Conservation (phyloP, 306 rosid species). For the Cicer pinnatifidum region DNA sequence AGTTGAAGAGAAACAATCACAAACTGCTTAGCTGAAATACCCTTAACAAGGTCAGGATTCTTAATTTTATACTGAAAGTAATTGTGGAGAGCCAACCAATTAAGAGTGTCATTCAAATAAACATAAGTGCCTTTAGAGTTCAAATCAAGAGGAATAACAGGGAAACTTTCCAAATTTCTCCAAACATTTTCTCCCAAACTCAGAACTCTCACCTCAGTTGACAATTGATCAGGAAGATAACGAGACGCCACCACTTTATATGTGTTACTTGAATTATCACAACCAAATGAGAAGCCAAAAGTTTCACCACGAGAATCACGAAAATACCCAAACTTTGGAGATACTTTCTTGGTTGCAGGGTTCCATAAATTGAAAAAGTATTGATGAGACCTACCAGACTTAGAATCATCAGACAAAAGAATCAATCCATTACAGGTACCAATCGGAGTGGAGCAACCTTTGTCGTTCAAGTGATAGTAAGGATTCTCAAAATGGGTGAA, state of each 20-base stretch:
- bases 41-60: not conserved
- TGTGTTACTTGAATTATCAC: not conserved
- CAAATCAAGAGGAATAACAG: not conserved
- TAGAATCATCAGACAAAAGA: not conserved
- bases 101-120: not conserved
- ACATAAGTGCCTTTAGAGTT: too few species aligned
- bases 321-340: not conserved
- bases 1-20: not conserved
- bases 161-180: not conserved
- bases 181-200: not conserved
- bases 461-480: not conserved
- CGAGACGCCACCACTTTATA: not conserved
- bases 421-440: not conserved
- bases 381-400: accelerated
- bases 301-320: not conserved
- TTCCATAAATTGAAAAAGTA: not conserved
- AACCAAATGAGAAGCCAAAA: not conserved
- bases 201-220: not conserved
- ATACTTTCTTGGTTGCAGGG: not conserved
- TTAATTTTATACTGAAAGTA: not conserved
- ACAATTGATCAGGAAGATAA: not conserved
- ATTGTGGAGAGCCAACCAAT: not conserved
- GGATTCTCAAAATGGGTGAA: not conserved
- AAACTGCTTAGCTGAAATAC: not conserved
- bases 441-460: not conserved